Base-by-base conservation (phyloP, 306 rosid genomes). In the Urtica urens region DNA sequence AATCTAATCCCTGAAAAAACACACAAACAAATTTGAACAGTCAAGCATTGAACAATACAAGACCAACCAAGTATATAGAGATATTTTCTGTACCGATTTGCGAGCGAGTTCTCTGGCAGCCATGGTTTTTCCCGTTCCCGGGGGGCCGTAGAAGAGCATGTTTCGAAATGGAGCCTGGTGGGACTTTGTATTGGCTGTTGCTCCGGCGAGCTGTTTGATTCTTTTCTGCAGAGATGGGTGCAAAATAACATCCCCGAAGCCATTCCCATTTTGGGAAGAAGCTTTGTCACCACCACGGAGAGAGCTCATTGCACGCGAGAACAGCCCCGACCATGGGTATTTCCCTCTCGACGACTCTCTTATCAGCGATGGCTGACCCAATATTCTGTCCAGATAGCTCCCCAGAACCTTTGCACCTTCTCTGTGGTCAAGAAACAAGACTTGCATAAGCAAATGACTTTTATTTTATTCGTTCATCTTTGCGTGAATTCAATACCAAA, bases 81-180 rank as follows among this genome's bases (percentile, higher is more conserved):
- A 14, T 62, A 62, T 49, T 23, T 43, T 93, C n/a, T n/a, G 22
- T 85, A 92, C 99, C 66, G 96, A 92, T 82, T 78, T 92, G 2
- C 55, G 81, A 69, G 99, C 99, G 62, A 92, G 56, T 74, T 85
- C 96, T 66, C 99, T 76, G 21, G 99, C 99, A 39, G 94, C 99
- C 99, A 92, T 82, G 46, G 99, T 92, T 55, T 92, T 92, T 57
- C 99, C 99, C 35, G 99, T 92, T 69, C 99, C 99, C 15, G 96
- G 96, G 75, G 99, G 94, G 16, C 99, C 96, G 69, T 92, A 92
- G 60, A 92, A 92, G 58, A 92, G 85, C 86, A 92, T 85, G 65
- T 92, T 92, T 46, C 99, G 81, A 57, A 85, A 92, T 4, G 96
- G 99, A 30, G 99, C 99, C 60, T 85, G 85, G 70, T 92, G 99